A percentile compares a stretch with the other conserved stretches of the same genome.
These are phyloP conservation scores for Hippophae rhamnoides DNA, from an alignment of 306 rosid species.

Conservation along the genomic window DNA sequence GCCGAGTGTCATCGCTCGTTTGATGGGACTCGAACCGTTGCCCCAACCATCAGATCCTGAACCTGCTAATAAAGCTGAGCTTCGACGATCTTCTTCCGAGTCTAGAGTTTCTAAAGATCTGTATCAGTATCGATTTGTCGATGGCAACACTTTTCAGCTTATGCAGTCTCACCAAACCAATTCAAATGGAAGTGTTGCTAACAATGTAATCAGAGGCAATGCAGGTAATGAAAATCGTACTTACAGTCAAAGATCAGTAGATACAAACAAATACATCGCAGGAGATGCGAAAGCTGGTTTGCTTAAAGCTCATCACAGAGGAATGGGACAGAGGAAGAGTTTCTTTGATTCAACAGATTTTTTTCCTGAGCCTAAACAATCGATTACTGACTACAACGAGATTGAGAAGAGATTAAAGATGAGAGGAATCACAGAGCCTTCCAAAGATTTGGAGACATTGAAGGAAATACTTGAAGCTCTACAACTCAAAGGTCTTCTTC, in stretches of 20 bases:
- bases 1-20: slow-evolving; percentile 80
- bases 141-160: slow-evolving; percentile 33
- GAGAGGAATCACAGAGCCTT: slow-evolving; percentile 71
- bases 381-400: slow-evolving; percentile 43
- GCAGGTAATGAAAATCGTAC: slow-evolving; percentile 16
- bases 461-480: slow-evolving; percentile 75
- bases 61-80: slow-evolving; percentile 45
- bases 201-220: slow-evolving; percentile 26
- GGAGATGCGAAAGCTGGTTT: slow-evolving; percentile 24
- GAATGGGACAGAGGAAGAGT: slow-evolving; percentile 61
- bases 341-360: slow-evolving; percentile 74
- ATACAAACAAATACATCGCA: slow-evolving; percentile 24
- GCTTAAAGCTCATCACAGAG: slow-evolving; percentile 26
- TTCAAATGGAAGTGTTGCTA: slow-evolving; percentile 7
- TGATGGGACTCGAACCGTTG: slow-evolving; percentile 79
- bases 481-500: slow-evolving; percentile 88
- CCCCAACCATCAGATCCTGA: slow-evolving; percentile 38
- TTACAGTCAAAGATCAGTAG: slow-evolving; percentile 25
- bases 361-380: slow-evolving; percentile 72
- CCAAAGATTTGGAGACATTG: slow-evolving; percentile 59
- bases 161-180: slow-evolving; percentile 29
- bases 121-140: slow-evolving; percentile 43
- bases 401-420: slow-evolving; percentile 59
- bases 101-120: slow-evolving; percentile 72
- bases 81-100: slow-evolving; percentile 86